Evolutionary conservation across 1,284 basidiomycete genomes (phyloP).

Genomic region (Ustilago nuda): DNA sequence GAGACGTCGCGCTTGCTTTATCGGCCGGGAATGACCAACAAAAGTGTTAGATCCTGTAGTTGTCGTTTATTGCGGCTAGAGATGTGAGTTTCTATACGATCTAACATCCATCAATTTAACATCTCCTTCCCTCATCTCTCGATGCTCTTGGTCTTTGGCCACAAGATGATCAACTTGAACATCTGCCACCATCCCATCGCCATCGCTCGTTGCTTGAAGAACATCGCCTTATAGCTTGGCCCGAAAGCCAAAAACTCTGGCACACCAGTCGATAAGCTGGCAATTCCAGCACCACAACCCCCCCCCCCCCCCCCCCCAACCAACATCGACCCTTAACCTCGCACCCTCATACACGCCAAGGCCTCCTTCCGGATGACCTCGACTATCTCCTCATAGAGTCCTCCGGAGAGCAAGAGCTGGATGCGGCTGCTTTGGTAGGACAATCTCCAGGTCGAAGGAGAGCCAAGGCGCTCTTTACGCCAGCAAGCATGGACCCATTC

Average conservation of each 20-base stretch:
- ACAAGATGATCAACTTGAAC: neutral
- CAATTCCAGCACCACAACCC: neutral
- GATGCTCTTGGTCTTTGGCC: neutral
- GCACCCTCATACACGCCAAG: neutral
- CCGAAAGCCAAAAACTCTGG: no score
- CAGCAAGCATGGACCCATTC: constrained; percentile 54
- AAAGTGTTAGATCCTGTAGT: constrained; percentile 9
- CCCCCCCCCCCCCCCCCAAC: no score
- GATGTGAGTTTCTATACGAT: no score
- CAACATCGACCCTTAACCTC: neutral
- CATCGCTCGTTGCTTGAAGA: neutral
- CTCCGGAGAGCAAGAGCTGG: neutral
- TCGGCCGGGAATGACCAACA: constrained; percentile 26
- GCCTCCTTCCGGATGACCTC: neutral
- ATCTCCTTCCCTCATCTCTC: no score
- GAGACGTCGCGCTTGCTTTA: constrained; percentile 22
- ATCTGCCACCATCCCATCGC: neutral
- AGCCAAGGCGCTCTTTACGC: neutral
- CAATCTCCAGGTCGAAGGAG: neutral
- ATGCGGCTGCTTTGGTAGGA: neutral
- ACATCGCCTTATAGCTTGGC: neutral
- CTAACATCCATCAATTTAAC: no score
- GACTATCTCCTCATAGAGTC: neutral
- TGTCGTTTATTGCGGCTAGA: no score
- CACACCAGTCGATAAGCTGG: neutral